Evolutionary conservation across 2,329 filamentous ascomycete species (phyloP).

Genomic region (Westerdykella sp.): DNA sequence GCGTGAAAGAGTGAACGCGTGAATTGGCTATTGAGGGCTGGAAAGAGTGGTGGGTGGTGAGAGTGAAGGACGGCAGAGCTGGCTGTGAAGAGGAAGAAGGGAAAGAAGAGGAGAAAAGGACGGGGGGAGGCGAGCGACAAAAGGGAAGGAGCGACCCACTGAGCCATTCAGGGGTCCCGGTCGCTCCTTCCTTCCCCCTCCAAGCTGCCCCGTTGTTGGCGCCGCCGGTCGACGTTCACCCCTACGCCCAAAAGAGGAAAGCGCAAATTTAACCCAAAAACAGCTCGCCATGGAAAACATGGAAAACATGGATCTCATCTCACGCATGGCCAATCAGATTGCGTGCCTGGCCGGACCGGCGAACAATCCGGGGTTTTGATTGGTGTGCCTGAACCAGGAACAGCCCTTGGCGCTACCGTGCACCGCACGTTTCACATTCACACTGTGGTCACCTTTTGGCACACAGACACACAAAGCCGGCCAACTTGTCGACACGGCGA

Average conservation of each 20-base stretch:
- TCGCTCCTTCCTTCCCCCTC: conserved; percentile 18
- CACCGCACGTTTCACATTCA: conserved; percentile 4
- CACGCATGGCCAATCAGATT: conserved; percentile 16
- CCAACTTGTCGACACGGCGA: neutral
- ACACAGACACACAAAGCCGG: neutral
- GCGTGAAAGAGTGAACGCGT: conserved; percentile 38
- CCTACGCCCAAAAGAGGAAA: conserved; percentile 3
- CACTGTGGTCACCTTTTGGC: too few species aligned
- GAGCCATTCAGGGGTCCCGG: conserved; percentile 12
- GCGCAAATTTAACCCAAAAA: conserved; percentile 1
- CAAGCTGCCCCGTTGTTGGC: neutral
- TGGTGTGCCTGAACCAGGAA: conserved; percentile 26
- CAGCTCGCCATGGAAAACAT: conserved; percentile 7
- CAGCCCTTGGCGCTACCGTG: neutral
- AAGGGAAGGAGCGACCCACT: conserved; percentile 11
- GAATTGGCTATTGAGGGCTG: conserved; percentile 17
- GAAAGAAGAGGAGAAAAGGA: conserved; percentile 6
- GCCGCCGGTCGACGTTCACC: too few species aligned
- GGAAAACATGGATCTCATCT: conserved; percentile 16
- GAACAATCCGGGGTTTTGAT: conserved; percentile 8
- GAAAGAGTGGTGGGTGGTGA: conserved; percentile 12
- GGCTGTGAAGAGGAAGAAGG: conserved; percentile 11
- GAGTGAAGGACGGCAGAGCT: conserved; percentile 19
- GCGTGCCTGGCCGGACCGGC: conserved; percentile 13
- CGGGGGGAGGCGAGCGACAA: conserved; percentile 12